phyloP scores from a whole-genome alignment of 345 rosid genomes.

The Erodium maritimum region DNA sequence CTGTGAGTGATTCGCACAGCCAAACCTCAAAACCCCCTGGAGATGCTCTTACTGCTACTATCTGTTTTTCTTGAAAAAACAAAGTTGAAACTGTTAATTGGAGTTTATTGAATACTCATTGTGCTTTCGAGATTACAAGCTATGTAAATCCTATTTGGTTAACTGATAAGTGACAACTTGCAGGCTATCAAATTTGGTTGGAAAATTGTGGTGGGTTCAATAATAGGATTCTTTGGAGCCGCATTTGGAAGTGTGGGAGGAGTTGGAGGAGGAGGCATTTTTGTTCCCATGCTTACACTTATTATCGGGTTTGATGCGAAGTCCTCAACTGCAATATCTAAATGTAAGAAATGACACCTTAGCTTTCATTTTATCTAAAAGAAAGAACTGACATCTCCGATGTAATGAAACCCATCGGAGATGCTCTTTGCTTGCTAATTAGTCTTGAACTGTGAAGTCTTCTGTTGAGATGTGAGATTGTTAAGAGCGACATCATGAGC shows the following conservation, averaged over 20 bases:
- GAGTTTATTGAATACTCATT: too few species aligned
- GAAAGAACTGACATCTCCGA: too few species aligned
- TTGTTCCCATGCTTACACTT: conserved; percentile 39
- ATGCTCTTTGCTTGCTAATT: too few species aligned
- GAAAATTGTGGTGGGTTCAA: conserved; percentile 26
- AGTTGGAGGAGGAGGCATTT: conserved; percentile 46
- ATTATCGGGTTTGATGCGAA: conserved; percentile 40
- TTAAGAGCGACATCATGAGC: neutral
- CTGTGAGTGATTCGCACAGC: too few species aligned
- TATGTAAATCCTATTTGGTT: neutral
- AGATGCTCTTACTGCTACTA: too few species aligned
- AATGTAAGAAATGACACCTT: conserved; percentile 17
- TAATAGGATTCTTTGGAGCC: conserved; percentile 39
- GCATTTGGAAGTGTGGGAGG: conserved; percentile 50
- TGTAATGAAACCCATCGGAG: too few species aligned
- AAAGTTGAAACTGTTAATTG: too few species aligned
- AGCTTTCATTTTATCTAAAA: neutral
- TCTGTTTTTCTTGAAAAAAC: too few species aligned
- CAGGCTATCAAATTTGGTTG: conserved; percentile 32
- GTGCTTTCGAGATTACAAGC: neutral
- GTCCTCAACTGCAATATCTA: conserved; percentile 37
- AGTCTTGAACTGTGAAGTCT: neutral
- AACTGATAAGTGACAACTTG: conserved; percentile 2
- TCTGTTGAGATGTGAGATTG: neutral
- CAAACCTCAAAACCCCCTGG: too few species aligned